Base-by-base conservation (phyloP, 257 asterid genomes). In the Nicotiana otophora region DNA sequence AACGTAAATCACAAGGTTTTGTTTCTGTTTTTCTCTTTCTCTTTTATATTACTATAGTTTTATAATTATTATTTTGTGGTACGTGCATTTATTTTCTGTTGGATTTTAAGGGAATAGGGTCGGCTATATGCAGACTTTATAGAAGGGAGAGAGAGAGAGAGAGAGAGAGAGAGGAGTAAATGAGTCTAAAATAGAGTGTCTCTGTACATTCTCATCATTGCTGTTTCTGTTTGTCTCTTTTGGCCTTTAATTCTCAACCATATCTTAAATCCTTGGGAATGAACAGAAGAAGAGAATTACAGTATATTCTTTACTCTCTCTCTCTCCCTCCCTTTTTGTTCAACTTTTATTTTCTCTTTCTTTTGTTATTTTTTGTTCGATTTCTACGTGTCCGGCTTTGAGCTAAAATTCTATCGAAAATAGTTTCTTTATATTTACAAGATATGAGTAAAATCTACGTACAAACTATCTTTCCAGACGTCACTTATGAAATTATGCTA, bases 151-250 rank as follows among this genome's bases (percentile, higher is more conserved):
- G 28, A 19, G 28, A 54, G 60, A 20, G 9, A 57, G 26, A n/a
- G 28, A 19, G 28, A 54, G 60, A 20, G 23, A 33, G 26, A 14
- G 78, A 14, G 78, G 23, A 58, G 67, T 78, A 58, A 61, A 77
- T 54, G 53, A 78, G 55, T 33, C n/a, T 36, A 30, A 77, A 55
- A 53, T 58, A 78, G 72, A 15, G 58, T 39, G 31, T 83, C 51
- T 69, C 53, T 84, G 84, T 62, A 39, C 80, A 72, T 79, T 75
- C 87, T 84, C 89, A 87, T 84, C 86, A 87, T 84, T 87, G 83
- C 88, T 54, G 33, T 87, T 30, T 66, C 58, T 74, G 69, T 79
- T 67, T 82, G 26, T 31, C 42, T 60, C 26, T 72, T 64, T 84
- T 82, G 84, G 84, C 77, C 54, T 86, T 78, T 54, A 64, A 48